phyloP scores from a whole-genome alignment of 345 rosid genomes.

The Raphanus sativus region DNA sequence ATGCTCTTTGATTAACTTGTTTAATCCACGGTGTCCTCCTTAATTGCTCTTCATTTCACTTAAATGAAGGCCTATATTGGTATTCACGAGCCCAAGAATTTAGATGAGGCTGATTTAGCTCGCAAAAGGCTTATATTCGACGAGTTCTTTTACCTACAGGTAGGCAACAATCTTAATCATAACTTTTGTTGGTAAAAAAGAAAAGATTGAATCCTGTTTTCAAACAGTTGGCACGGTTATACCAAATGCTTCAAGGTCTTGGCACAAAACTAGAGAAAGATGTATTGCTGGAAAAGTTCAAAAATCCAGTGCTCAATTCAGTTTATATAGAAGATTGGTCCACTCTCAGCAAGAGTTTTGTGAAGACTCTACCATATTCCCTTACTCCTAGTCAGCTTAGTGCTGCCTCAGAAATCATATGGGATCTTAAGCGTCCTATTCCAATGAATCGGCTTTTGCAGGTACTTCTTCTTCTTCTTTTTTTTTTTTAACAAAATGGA shows the following conservation, averaged over 20 bases:
- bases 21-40: not conserved
- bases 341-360: constrained; percentile 62
- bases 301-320: constrained; percentile 60
- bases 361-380: constrained; percentile 80
- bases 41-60: not conserved
- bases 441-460: constrained; percentile 98
- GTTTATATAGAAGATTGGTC: constrained; percentile 73
- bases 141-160: constrained; percentile 96
- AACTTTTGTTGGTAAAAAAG: not conserved
- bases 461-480: constrained; percentile 54
- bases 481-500: constrained; percentile 11
- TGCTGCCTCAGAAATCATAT: constrained; percentile 89
- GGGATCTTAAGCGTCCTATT: constrained; percentile 86
- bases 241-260: constrained; percentile 91
- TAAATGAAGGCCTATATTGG: constrained; percentile 71
- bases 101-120: constrained; percentile 86
- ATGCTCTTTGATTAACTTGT: constrained; percentile 12
- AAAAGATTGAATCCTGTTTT: constrained; percentile 11
- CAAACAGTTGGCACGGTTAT: constrained; percentile 81
- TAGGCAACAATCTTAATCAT: constrained; percentile 32
- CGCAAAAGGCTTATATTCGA: constrained; percentile 92
- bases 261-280: constrained; percentile 75
- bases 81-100: constrained; percentile 81
- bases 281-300: constrained; percentile 72
- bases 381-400: constrained; percentile 87